These are phyloP conservation scores for Annulohypoxylon nitens DNA, from an alignment of 495 filamentous ascomycete species.

Conservation along the genomic window DNA sequence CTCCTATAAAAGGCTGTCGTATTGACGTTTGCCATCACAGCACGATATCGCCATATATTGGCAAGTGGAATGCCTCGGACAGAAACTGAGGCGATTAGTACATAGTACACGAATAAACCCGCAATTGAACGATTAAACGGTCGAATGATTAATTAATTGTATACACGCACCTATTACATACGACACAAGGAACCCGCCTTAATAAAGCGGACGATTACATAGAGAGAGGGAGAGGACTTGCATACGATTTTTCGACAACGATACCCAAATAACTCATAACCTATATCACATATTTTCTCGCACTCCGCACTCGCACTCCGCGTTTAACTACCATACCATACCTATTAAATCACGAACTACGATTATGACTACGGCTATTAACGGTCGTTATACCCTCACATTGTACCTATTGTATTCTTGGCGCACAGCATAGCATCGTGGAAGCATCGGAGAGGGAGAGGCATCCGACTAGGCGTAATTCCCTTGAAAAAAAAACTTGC, in stretches of 20 bases:
- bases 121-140: too few relatives aligned
- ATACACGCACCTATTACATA: not conserved
- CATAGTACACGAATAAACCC: constrained; percentile 5
- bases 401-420: constrained; percentile 5
- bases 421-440: constrained; percentile 8
- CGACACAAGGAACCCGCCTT: constrained; percentile 15
- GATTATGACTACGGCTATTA: not conserved
- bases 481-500: not conserved
- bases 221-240: not conserved
- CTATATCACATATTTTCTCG: not conserved
- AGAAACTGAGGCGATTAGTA: constrained; percentile 20
- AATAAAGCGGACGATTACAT: not conserved
- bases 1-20: constrained; percentile 15
- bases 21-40: constrained; percentile 44
- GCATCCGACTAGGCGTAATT: not conserved
- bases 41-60: constrained; percentile 46
- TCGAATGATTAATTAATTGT: not conserved
- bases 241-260: constrained; percentile 1
- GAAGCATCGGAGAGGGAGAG: constrained; percentile 2
- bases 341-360: not conserved
- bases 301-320: not conserved
- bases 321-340: not conserved
- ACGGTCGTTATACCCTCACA: not conserved
- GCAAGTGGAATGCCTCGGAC: constrained; percentile 49
- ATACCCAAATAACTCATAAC: not conserved